Conservation (phyloP, 768 basidiomycete genomes). For the Lactarius trivialis region DNA sequence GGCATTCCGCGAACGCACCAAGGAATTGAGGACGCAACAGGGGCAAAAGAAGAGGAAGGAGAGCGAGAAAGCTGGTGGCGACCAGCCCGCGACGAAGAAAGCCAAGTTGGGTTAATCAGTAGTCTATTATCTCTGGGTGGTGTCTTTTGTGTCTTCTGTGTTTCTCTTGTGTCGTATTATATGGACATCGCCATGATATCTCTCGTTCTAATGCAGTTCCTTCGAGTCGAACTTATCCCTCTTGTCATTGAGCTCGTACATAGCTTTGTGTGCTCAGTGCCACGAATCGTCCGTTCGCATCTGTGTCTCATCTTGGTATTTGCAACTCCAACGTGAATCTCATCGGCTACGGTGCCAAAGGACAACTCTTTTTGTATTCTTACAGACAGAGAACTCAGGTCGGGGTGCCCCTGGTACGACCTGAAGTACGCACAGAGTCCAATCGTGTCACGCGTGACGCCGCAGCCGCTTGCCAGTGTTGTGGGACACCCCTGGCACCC, state of each 20-base stretch:
- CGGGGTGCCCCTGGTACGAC: too few relatives aligned
- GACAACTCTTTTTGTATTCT: too few relatives aligned
- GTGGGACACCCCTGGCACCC: too few relatives aligned
- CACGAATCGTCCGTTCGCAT: too few relatives aligned
- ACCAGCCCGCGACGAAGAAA: conserved; percentile 44
- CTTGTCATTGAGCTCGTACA: not conserved
- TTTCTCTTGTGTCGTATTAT: not conserved
- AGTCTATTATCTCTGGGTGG: not conserved
- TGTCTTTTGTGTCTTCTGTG: not conserved
- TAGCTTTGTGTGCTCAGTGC: too few relatives aligned
- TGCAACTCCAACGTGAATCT: too few relatives aligned
- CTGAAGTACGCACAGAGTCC: too few relatives aligned
- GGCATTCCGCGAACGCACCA: conserved; percentile 44
- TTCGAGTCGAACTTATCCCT: not conserved
- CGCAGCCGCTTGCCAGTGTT: too few relatives aligned
- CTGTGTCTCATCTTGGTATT: too few relatives aligned
- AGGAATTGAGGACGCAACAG: conserved; percentile 44
- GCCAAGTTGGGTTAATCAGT: conserved; percentile 46
- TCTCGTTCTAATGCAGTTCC: not conserved
- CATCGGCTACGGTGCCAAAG: too few relatives aligned
- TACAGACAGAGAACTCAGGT: too few relatives aligned
- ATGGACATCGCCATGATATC: not conserved
- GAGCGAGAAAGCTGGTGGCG: conserved; percentile 54
- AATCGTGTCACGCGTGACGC: too few relatives aligned
- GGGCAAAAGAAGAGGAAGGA: conserved; percentile 69